Evolutionary conservation across 2,329 filamentous ascomycete genomes (phyloP), one percentile per base, ranked within the genome.

Genomic region (Fusarium sp.): DNA sequence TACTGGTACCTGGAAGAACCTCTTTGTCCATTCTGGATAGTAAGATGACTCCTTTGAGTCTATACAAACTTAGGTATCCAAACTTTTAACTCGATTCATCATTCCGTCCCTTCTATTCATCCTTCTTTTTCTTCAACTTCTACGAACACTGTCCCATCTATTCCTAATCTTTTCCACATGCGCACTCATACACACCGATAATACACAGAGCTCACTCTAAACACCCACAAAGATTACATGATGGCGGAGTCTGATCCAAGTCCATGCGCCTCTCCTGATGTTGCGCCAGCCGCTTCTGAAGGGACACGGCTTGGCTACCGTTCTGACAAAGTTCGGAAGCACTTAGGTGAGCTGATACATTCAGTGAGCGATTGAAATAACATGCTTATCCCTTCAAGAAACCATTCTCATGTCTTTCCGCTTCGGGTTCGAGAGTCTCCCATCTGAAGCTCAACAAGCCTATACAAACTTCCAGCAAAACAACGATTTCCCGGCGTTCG

Each of bases 311-410:
- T 39, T 13, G 30, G 21, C 18, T 45, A 45, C 39, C 59, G 64
- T 23, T 45, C 56, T 28, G 48, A 60, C 39, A 70, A 31, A 23
- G 16, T 66, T 5, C 48, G 41, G 42, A 48, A 50, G 18, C 54
- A 67, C 9, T 39, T 72, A 7, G 54, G 69, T 67, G 45, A 59
- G 54, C 8, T 4, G 11, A 5, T 21, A 16, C 16, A 6, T 4
- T 21, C 2, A 6, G 1, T 6, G n/a, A 11, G 10, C 8, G 12
- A 9, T 19, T 31, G 3, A 5, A 21, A n/a, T 1, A 13, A 21
- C 13, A n/a, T 50, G 41, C 66, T 74, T 10, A 72, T 25, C 11
- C 16, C 3, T 12, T 26, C n/a, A 25, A 75, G 73, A 61, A 26
- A 48, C 23, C 12, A 49, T 72, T n/a, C 23, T 60, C 11, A n/a